Conservation (phyloP, 352 stramenopile species). For the Elongisporangium undulatum region DNA sequence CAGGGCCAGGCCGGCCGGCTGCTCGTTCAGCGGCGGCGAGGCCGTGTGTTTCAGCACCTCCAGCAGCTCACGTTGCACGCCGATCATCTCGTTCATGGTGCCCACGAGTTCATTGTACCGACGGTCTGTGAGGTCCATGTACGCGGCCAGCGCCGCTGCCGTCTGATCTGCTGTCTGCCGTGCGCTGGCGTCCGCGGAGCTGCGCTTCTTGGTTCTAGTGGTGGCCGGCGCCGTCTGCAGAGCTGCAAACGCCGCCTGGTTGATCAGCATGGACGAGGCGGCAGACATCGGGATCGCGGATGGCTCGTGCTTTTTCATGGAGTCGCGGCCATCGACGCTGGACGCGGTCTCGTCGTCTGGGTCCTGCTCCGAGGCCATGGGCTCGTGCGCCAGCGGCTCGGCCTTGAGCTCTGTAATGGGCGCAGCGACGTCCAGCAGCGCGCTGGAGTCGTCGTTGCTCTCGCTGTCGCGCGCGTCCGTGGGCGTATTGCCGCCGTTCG, state of each 20-base stretch:
- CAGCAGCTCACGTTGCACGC: constrained; percentile 66
- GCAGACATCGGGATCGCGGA: background rate
- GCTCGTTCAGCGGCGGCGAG: constrained; percentile 12
- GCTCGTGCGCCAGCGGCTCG: constrained; percentile 8
- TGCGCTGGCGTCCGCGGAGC: background rate
- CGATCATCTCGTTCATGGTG: constrained; percentile 76
- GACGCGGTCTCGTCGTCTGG: constrained; percentile 2
- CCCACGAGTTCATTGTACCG: constrained; percentile 68
- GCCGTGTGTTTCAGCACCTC: constrained; percentile 46
- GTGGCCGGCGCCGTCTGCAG: background rate
- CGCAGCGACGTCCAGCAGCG: background rate
- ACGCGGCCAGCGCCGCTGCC: constrained; percentile 40
- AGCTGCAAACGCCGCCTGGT: background rate
- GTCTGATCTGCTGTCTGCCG: constrained; percentile 16
- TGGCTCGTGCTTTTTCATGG: background rate
- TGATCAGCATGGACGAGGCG: background rate
- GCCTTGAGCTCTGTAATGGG: background rate
- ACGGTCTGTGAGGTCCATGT: constrained; percentile 61
- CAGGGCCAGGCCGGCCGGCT: constrained; percentile 24
- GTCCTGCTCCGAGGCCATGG: background rate
- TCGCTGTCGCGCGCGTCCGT: constrained; percentile 7
- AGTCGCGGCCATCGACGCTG: background rate
- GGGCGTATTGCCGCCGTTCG: constrained; percentile 12
- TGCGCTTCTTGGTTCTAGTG: background rate
- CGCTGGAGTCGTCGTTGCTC: constrained; percentile 2